phyloP scores from a whole-genome alignment of 1,284 basidiomycete species.

The Hortiboletus rubellus region DNA sequence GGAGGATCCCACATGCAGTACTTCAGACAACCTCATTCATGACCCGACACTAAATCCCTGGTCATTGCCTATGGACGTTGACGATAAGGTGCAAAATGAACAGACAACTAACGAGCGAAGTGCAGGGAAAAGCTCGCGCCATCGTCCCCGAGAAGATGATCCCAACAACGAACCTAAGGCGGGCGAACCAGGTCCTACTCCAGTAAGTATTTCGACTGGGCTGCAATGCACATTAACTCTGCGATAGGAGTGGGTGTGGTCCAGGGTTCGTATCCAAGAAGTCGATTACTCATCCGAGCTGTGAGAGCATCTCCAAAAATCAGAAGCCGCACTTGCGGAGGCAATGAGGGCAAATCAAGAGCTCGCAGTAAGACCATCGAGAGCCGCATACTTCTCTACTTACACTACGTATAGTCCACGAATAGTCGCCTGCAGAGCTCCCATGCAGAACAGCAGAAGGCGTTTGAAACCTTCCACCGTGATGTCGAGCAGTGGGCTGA shows the following conservation, averaged over 20 bases:
- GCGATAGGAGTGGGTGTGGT: not conserved
- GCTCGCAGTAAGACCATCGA: not conserved
- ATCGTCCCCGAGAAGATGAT: not conserved
- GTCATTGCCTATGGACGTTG: not conserved
- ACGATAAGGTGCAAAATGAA: not conserved
- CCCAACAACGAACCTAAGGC: not conserved
- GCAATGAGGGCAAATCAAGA: not conserved
- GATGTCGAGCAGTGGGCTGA: not conserved
- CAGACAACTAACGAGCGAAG: not conserved
- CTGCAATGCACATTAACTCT: not conserved
- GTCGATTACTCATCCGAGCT: not conserved
- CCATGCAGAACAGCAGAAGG: not conserved
- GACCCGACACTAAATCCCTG: not conserved
- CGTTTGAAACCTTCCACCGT: not conserved
- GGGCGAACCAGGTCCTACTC: not conserved
- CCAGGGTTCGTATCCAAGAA: not conserved
- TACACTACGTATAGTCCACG: not conserved
- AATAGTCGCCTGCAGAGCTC: not conserved
- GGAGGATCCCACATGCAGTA: not conserved
- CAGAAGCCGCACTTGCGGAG: not conserved
- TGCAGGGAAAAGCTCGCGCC: not conserved
- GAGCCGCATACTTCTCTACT: not conserved
- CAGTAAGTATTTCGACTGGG: not conserved
- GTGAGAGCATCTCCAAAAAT: not conserved
- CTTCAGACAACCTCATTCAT: no score